Base-by-base conservation (phyloP, 1,284 basidiomycete species). In the Pseudozyma sp. region DNA sequence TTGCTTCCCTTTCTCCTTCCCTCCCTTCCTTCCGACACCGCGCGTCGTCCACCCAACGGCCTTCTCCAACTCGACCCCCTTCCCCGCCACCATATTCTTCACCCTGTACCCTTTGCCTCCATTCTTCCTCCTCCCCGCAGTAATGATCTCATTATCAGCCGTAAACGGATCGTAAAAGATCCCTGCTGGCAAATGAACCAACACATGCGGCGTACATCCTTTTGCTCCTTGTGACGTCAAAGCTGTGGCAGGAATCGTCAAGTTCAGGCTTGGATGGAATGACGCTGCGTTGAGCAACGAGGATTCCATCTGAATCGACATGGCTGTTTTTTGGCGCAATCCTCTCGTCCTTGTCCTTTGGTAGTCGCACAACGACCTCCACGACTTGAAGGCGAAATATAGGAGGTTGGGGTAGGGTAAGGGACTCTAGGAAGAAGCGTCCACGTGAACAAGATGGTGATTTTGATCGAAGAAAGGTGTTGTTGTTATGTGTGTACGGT, bases 151-250 rank as follows among this genome's bases (percentile, higher is more conserved):
- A 12, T 50, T 59, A 35, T 18, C 19, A 4, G 60, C 60, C 0
- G 59, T 70, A 39, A 39, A 69, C 8, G 72, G 67, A 36, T 75
- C 72, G 60, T 67, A 75, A 35, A 75, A 75, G 4, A 75, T 35
- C 0, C 59, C 59, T 0, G 48, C 18, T 2, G 67, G 72, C 0
- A 75, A 60, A 18, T 75, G 67, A 2, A 75, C 25, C 0, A 75
- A 60, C 0, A 70, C 21, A 34, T 34, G 44, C 1, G 71, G 58
- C 5, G 14, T 13, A 31, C 62, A 71, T 1, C 21, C 42, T 47
- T n/a, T 31, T 12, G 45, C 3, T 6, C 13, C 16, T n/a, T 47
- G 14, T n/a, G 25, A 21, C 25, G 49, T 18, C 8, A 40, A 38
- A n/a, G 55, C 19, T 19, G 42, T 1, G 4, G 39, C 12, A 6